Evolutionary conservation across 176 grass and related monocot species (phyloP).

Genomic region (Avena insularis): DNA sequence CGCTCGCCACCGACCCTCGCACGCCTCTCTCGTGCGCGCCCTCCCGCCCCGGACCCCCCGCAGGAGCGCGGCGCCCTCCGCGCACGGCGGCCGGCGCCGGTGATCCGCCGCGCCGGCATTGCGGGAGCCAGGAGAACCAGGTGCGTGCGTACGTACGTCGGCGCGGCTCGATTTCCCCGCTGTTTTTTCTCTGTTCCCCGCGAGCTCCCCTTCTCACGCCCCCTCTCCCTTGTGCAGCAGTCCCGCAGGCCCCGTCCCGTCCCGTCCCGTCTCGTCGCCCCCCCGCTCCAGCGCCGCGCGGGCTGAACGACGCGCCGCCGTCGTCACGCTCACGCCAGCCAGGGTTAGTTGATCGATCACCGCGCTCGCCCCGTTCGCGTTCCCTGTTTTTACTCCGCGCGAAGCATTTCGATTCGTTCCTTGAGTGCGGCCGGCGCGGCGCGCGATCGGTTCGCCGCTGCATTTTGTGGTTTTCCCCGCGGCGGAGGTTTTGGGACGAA

Average conservation of each 20-base stretch:
- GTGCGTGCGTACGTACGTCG: no score
- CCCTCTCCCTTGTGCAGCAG: background rate
- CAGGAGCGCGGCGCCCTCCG: slow-evolving; percentile 21
- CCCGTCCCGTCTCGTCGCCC: background rate
- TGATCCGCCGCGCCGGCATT: background rate
- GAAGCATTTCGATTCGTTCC: background rate
- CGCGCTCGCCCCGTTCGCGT: background rate
- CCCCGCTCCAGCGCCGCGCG: background rate
- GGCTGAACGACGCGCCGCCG: background rate
- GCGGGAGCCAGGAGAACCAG: background rate
- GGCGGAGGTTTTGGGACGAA: background rate
- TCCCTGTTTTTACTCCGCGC: background rate
- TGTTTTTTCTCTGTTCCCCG: background rate
- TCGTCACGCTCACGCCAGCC: background rate
- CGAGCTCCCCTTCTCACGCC: background rate
- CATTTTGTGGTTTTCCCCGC: background rate
- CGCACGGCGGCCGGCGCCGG: background rate
- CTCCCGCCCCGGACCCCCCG: background rate
- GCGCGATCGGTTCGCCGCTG: background rate
- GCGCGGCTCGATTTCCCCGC: background rate
- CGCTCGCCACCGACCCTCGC: background rate
- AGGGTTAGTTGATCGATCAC: background rate
- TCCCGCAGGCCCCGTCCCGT: background rate
- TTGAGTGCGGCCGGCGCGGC: background rate
- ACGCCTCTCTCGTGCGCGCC: slow-evolving; percentile 49